A percentile compares a stretch with the other conserved stretches of the same genome.
Conservation (phyloP, 2,329 filamentous ascomycete genomes). For the Penicillium brevicompactum region DNA sequence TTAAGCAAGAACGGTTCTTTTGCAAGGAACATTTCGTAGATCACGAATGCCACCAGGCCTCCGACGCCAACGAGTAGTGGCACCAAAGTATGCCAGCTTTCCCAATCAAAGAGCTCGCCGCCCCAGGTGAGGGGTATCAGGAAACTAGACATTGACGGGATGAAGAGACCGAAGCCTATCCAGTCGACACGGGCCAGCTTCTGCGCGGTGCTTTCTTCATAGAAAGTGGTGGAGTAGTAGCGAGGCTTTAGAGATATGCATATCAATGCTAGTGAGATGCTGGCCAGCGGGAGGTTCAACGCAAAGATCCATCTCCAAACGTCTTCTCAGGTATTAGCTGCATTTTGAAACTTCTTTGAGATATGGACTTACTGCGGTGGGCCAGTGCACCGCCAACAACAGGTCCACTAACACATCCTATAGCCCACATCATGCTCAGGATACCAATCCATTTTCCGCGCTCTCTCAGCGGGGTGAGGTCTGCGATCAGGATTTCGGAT, state of each 20-base stretch:
- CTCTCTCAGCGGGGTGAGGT: conserved; percentile 1
- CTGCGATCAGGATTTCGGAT: background rate
- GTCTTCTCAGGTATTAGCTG: background rate
- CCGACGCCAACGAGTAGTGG: background rate
- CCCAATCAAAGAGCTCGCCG: background rate
- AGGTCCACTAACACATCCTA: background rate
- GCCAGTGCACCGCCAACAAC: background rate
- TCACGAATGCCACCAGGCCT: background rate
- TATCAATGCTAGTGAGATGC: background rate
- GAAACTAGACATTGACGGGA: background rate
- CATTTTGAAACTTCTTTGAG: background rate
- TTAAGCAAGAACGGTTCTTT: background rate
- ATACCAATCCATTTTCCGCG: background rate
- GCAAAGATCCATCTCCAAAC: background rate
- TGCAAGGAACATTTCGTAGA: background rate
- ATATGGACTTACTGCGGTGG: background rate
- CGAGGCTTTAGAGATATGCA: background rate
- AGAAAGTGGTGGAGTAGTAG: background rate
- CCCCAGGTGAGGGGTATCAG: background rate
- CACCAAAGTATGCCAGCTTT: background rate
- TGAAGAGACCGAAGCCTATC: background rate
- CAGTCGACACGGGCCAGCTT: background rate
- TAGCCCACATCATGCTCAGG: background rate
- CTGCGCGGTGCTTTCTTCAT: background rate
- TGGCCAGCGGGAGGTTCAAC: background rate